These are phyloP conservation scores for Xerocomellus chrysenteron DNA, from an alignment of 768 basidiomycete species.

Conservation along the genomic window DNA sequence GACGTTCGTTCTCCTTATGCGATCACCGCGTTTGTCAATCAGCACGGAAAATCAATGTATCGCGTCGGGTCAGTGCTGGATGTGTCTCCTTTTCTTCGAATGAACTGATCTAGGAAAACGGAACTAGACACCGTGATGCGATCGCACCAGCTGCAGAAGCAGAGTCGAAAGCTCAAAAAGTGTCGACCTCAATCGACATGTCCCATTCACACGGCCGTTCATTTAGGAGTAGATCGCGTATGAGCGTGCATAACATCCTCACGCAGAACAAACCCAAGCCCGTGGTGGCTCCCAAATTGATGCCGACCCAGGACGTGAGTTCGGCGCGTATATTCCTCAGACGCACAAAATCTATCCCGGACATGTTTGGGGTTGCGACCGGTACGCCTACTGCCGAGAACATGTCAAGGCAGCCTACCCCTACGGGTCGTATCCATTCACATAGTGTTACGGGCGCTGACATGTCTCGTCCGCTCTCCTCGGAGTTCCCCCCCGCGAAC, in stretches of 20 bases:
- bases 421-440: constrained; percentile 64
- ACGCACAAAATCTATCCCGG: constrained; percentile 76
- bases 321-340: constrained; percentile 53
- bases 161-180: constrained; percentile 39
- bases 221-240: constrained; percentile 55
- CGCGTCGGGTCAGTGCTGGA: constrained; percentile 65
- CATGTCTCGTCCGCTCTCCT: constrained; percentile 42
- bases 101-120: neutral
- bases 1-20: constrained; percentile 74
- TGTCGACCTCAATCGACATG: constrained; percentile 30
- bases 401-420: constrained; percentile 28
- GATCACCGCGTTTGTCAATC: constrained; percentile 80
- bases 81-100: neutral
- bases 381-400: constrained; percentile 32
- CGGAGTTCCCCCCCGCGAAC: constrained; percentile 24
- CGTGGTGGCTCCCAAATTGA: constrained; percentile 18
- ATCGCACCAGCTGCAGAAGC: constrained; percentile 61
- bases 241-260: constrained; percentile 65
- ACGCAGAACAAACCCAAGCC: constrained; percentile 51
- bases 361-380: constrained; percentile 37
- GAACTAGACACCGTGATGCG: constrained; percentile 55
- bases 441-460: constrained; percentile 78
- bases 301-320: constrained; percentile 33
- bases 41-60: constrained; percentile 75
- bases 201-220: constrained; percentile 37